Base-by-base conservation (phyloP, 1,284 basidiomycete genomes). In the Tetrapyrgos nigripes region DNA sequence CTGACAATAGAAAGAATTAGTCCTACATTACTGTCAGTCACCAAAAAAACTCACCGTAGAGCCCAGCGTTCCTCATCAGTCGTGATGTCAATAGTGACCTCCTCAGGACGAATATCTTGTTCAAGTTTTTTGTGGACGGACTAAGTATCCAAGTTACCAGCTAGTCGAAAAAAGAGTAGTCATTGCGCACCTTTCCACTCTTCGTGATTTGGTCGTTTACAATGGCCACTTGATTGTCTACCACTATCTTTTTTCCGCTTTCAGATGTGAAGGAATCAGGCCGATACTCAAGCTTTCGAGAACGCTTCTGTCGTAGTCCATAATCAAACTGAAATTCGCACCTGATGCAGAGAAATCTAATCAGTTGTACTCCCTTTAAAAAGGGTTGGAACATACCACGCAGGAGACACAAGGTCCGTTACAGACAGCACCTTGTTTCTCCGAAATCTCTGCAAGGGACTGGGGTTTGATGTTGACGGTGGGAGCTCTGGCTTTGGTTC, bases 251-350 rank as follows among this genome's bases (percentile, higher is more conserved):
- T 60, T 90, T 92, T 2, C 93, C 93, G 31, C 77, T 72, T 3
- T 79, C 76, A 3, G 89, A 84, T 1, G 74, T 74, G 64, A 96
- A 93, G 0, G 82, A 75, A 4, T 73, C 64, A 0, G 92, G 91
- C 37, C 93, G 81, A 19, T 79, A 59, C 11, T 75, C 73, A 0
- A 89, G 67, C 4, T 83, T 85, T 44, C 77, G 77, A 52, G 77
- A 78, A 6, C 91, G 82, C 55, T 79, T 76, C 62, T 87, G 85
- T 26, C 83, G 81, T 27, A 92, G 75, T 2, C 87, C 83, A 66
- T 93, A 93, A 62, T 92, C 89, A 68, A 84, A 87, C 69, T 94
- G 92, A 55, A 94, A 79, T 66, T 91, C 89, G 66, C 89, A 91
- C 89, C 89, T 91, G 60, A 47, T 27, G 23, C 50, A 60, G 19